Evolutionary conservation across 148 eudicot species (phyloP).

Genomic region (Silene conica): DNA sequence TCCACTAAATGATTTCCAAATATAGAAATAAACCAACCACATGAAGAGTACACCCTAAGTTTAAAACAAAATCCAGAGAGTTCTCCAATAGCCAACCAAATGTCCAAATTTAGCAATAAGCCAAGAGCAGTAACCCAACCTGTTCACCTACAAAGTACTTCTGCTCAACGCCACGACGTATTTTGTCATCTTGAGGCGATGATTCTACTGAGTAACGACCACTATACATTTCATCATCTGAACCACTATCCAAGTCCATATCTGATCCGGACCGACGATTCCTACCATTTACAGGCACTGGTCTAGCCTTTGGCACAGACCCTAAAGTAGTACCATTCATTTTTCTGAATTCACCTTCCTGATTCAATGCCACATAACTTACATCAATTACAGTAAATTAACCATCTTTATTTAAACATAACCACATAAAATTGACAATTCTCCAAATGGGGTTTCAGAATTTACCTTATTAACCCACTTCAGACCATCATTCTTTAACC

Average conservation of each 20-base stretch:
- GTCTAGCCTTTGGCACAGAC: constrained; percentile 18
- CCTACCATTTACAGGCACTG: constrained; percentile 15
- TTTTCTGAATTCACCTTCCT: constrained; percentile 32
- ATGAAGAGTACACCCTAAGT: not conserved
- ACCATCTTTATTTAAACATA: not conserved
- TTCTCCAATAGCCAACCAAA: not conserved
- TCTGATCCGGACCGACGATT: constrained; percentile 26
- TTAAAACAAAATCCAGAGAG: constrained; percentile 7
- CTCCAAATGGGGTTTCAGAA: not conserved
- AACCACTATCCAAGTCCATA: constrained; percentile 29
- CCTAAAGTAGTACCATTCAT: constrained; percentile 16
- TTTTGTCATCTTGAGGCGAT: constrained; percentile 24
- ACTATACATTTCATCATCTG: constrained; percentile 21
- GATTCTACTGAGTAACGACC: constrained; percentile 28
- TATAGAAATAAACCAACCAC: not conserved
- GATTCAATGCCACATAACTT: constrained; percentile 24
- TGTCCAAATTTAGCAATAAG: constrained; percentile 15
- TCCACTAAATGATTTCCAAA: not conserved
- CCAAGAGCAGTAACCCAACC: constrained; percentile 15
- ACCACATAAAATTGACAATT: not conserved
- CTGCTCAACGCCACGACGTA: constrained; percentile 13
- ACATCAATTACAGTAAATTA: not conserved
- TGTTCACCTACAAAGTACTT: constrained; percentile 21
- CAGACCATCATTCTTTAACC: constrained; percentile 26
- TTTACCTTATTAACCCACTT: constrained; percentile 32